Evolutionary conservation across 1,139 yeast genomes (phyloP).

Genomic region (Lodderomyces elongisporus): DNA sequence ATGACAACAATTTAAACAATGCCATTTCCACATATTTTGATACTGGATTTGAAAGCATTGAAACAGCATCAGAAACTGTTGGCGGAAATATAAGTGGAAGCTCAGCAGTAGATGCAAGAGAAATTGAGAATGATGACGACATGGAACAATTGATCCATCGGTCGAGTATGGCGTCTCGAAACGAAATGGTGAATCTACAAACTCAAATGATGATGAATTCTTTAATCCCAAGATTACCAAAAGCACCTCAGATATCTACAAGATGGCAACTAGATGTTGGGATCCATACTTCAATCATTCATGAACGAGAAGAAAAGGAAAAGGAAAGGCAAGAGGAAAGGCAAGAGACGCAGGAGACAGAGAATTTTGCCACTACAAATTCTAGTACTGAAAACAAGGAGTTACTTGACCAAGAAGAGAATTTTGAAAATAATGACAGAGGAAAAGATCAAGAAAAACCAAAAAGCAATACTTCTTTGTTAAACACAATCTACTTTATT

Average conservation of each 20-base stretch:
- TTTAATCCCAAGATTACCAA: conserved; percentile 37
- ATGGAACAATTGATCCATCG: conserved; percentile 9
- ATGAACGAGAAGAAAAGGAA: conserved; percentile 10
- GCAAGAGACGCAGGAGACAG: conserved; percentile 4
- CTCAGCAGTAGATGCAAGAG: conserved; percentile 11
- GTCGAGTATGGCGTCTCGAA: conserved; percentile 9
- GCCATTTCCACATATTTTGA: conserved; percentile 51
- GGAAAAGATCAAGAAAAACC: not conserved
- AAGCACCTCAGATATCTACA: conserved; percentile 37
- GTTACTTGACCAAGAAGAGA: too few relatives aligned
- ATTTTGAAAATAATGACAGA: too few relatives aligned
- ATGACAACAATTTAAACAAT: conserved; percentile 46
- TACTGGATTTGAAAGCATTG: conserved; percentile 35
- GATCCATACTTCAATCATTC: conserved; percentile 35
- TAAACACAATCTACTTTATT: conserved; percentile 36
- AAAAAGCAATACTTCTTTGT: conserved; percentile 8
- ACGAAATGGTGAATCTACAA: conserved; percentile 24
- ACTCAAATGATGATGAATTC: conserved; percentile 31
- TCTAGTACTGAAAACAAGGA: too few relatives aligned
- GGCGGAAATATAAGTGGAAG: conserved; percentile 1
- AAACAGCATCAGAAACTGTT: conserved; percentile 3
- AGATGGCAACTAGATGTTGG: conserved; percentile 45
- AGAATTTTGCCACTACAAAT: too few relatives aligned
- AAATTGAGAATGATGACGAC: conserved; percentile 2
- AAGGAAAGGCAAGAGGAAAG: conserved; percentile 6